phyloP scores from a whole-genome alignment of 768 basidiomycete genomes.

The Lactarius akahatsu region DNA sequence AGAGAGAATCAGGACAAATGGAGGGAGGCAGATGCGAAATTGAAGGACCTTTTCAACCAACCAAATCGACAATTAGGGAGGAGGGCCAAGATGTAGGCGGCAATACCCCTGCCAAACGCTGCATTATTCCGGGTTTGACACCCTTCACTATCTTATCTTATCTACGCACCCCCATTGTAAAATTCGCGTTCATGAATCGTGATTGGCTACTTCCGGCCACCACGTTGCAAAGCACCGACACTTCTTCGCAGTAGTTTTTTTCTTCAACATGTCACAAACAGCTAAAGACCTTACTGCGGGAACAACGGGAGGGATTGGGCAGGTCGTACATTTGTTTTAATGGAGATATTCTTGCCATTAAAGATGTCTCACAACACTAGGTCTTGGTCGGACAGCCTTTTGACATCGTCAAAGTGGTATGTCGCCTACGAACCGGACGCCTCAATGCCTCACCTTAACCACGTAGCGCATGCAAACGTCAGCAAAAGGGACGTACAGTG shows the following conservation, averaged over 20 bases:
- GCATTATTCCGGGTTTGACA: slow-evolving; percentile 8
- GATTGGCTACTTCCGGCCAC: slow-evolving; percentile 24
- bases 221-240: slow-evolving; percentile 9
- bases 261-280: slow-evolving; percentile 51
- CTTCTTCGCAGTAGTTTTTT: not conserved
- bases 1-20: slow-evolving; percentile 58
- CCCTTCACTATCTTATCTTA: slow-evolving; percentile 35
- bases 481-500: slow-evolving; percentile 82
- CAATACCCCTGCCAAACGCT: slow-evolving; percentile 22
- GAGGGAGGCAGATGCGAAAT: slow-evolving; percentile 53
- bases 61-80: slow-evolving; percentile 49
- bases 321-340: slow-evolving; percentile 46
- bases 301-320: slow-evolving; percentile 87
- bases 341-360: slow-evolving; percentile 14
- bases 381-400: slow-evolving; percentile 93
- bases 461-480: slow-evolving; percentile 90
- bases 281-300: slow-evolving; percentile 87
- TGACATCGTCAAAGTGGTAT: slow-evolving; percentile 94
- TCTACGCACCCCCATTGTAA: slow-evolving; percentile 26
- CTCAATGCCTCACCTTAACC: slow-evolving; percentile 20
- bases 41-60: slow-evolving; percentile 45
- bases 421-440: slow-evolving; percentile 36
- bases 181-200: slow-evolving; percentile 22
- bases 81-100: slow-evolving; percentile 30
- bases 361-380: slow-evolving; percentile 39